phyloP scores from a whole-genome alignment of 306 rosid species.

The Vachellia pachyceras region DNA sequence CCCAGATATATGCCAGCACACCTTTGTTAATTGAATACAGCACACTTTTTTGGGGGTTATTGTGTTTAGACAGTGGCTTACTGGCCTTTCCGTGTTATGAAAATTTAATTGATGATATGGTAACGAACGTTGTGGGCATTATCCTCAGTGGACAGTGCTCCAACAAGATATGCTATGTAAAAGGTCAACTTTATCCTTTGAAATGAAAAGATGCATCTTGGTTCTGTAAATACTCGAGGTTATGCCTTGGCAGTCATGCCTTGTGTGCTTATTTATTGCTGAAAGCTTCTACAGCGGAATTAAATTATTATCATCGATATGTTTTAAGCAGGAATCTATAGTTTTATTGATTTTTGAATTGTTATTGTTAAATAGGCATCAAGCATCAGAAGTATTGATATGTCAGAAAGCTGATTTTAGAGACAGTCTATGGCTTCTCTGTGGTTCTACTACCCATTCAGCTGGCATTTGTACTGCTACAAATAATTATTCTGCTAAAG shows the following conservation, averaged over 20 bases:
- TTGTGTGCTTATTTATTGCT: background rate
- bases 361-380: slow-evolving; percentile 46
- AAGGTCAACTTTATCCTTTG: background rate
- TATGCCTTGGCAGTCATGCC: background rate
- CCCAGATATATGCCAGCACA: background rate
- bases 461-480: slow-evolving; percentile 56
- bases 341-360: slow-evolving; percentile 8
- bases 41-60: background rate
- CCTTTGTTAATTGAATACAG: background rate
- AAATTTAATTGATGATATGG: background rate
- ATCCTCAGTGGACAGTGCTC: background rate
- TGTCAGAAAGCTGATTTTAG: slow-evolving; percentile 43
- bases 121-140: background rate
- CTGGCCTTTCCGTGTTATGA: background rate
- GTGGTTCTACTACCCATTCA: slow-evolving; percentile 38
- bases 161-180: background rate
- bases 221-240: slow-evolving; percentile 12
- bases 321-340: background rate
- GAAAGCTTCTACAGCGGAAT: background rate
- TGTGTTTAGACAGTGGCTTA: background rate
- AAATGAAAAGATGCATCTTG: background rate
- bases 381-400: slow-evolving; percentile 42
- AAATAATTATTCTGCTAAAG: slow-evolving; percentile 58
- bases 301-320: background rate
- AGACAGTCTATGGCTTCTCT: slow-evolving; percentile 31